Percentiles rank a stretch among this genome's conserved stretches.
Evolutionary conservation across 768 basidiomycete species (phyloP).

Genomic region (Xerocomellus amylosporus): DNA sequence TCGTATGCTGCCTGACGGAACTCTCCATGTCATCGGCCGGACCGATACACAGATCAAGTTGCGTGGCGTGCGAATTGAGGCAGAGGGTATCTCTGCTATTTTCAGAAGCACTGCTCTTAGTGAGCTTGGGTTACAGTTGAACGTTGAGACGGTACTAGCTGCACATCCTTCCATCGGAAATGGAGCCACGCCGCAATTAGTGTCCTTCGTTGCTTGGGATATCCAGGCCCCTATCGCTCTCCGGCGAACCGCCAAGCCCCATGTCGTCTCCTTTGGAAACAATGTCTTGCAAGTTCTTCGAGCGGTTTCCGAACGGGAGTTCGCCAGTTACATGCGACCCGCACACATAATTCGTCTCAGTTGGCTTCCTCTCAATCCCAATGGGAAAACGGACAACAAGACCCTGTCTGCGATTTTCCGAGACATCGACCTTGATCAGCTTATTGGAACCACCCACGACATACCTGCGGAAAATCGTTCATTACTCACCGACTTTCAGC

Average conservation of each 20-base stretch:
- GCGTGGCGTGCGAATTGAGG: constrained; percentile 53
- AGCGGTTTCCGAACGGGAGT: constrained; percentile 38
- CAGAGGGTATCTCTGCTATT: constrained; percentile 49
- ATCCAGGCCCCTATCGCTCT: constrained; percentile 34
- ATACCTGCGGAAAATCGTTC: background rate
- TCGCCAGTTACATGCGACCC: constrained; percentile 52
- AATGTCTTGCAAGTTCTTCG: constrained; percentile 30
- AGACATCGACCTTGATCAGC: constrained; percentile 18
- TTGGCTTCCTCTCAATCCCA: constrained; percentile 45
- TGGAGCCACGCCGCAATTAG: constrained; percentile 37
- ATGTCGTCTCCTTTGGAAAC: constrained; percentile 28
- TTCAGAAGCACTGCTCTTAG: constrained; percentile 24
- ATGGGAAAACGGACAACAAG: constrained; percentile 36
- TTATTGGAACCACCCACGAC: constrained; percentile 13
- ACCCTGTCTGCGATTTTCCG: constrained; percentile 26
- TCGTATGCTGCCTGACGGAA: constrained; percentile 49
- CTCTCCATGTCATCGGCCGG: constrained; percentile 49
- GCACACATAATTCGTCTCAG: constrained; percentile 47
- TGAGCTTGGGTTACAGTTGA: constrained; percentile 27
- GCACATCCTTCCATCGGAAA: constrained; percentile 42
- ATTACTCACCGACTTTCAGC: constrained; percentile 28
- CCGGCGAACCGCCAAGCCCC: constrained; percentile 35
- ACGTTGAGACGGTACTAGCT: constrained; percentile 42
- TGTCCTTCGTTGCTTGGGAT: constrained; percentile 47
- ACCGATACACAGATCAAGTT: constrained; percentile 53